Conservation (phyloP, 805 yeast species). For the Wickerhamiella australiensis region DNA sequence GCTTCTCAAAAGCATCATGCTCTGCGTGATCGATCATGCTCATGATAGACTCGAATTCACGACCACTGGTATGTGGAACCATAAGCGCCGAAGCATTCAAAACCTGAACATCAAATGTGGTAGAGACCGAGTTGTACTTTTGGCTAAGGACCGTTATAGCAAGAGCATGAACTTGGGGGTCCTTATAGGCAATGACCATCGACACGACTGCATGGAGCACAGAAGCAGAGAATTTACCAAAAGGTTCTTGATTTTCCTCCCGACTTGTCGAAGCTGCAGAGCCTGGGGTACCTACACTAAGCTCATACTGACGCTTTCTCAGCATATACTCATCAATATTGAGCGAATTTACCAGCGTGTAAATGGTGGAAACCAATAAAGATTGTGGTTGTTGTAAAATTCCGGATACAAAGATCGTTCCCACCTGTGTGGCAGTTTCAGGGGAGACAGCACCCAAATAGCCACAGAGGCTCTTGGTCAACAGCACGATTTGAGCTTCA, state of each 20-base stretch:
- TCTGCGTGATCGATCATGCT: slow-evolving; percentile 16
- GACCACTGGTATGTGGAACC: slow-evolving; percentile 17
- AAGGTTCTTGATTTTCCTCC: slow-evolving; percentile 27
- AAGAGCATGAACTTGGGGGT: slow-evolving; percentile 60
- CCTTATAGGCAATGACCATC: slow-evolving; percentile 26
- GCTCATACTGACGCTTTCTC: slow-evolving; percentile 13
- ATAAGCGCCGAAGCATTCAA: slow-evolving; percentile 26
- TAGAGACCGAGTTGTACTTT: slow-evolving; percentile 22
- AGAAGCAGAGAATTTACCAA: slow-evolving; percentile 18
- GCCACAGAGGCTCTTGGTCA: slow-evolving; percentile 32
- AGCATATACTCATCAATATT: slow-evolving; percentile 35
- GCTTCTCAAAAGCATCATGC: slow-evolving; percentile 15
- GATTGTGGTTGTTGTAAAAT: slow-evolving; percentile 64
- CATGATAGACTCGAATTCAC: slow-evolving; percentile 17
- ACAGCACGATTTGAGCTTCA: slow-evolving; percentile 24
- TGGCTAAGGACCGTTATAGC: slow-evolving; percentile 64
- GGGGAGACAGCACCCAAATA: slow-evolving; percentile 36
- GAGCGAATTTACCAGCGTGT: slow-evolving; percentile 66
- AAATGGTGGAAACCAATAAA: slow-evolving; percentile 69
- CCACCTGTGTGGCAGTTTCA: slow-evolving; percentile 39
- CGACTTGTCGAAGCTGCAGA: slow-evolving; percentile 1
- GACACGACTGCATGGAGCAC: slow-evolving; percentile 19
- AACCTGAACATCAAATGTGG: slow-evolving; percentile 26
- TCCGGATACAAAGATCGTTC: slow-evolving; percentile 52
- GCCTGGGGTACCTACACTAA: not conserved